Conservation (phyloP, 2,329 filamentous ascomycete genomes). For the Sordariomycetes sp. region DNA sequence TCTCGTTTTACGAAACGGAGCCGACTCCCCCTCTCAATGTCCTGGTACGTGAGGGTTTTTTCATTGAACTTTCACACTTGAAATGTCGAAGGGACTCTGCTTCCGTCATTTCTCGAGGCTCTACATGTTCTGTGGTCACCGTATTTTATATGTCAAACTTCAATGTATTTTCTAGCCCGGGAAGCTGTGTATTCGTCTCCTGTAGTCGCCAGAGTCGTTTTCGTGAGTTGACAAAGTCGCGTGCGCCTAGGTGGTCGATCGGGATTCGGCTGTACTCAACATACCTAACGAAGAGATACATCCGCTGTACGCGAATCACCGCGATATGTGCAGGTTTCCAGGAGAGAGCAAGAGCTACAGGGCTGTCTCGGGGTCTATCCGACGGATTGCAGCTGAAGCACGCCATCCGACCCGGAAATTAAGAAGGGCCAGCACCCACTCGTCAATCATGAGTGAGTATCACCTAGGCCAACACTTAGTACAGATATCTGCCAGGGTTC, state of each 20-base stretch:
- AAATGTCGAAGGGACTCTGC: background rate
- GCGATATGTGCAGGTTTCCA: slow-evolving; percentile 14
- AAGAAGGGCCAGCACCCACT: slow-evolving; percentile 2
- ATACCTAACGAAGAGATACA: slow-evolving; percentile 11
- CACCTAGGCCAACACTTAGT: background rate
- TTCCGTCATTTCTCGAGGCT: background rate
- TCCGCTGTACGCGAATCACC: slow-evolving; percentile 14
- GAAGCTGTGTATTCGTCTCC: background rate
- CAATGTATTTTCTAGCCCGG: background rate
- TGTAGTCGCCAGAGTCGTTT: background rate
- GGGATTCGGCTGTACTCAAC: slow-evolving; percentile 12
- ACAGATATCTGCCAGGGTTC: background rate
- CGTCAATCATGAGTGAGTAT: slow-evolving; percentile 3
- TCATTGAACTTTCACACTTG: background rate
- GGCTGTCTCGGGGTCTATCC: slow-evolving; percentile 8
- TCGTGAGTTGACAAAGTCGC: background rate
- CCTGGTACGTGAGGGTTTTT: slow-evolving; percentile 6
- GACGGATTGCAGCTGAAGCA: slow-evolving; percentile 9
- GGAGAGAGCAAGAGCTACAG: slow-evolving; percentile 11
- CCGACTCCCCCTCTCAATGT: slow-evolving; percentile 6
- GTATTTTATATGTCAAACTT: background rate
- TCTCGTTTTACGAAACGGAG: slow-evolving; percentile 12
- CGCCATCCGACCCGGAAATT: background rate
- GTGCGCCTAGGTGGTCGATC: slow-evolving; percentile 14
- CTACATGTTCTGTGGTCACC: no score